Evolutionary conservation across 164 flowering plant genomes (phyloP), one percentile per base, ranked within the genome.

Genomic region (Hamamelis virginiana): DNA sequence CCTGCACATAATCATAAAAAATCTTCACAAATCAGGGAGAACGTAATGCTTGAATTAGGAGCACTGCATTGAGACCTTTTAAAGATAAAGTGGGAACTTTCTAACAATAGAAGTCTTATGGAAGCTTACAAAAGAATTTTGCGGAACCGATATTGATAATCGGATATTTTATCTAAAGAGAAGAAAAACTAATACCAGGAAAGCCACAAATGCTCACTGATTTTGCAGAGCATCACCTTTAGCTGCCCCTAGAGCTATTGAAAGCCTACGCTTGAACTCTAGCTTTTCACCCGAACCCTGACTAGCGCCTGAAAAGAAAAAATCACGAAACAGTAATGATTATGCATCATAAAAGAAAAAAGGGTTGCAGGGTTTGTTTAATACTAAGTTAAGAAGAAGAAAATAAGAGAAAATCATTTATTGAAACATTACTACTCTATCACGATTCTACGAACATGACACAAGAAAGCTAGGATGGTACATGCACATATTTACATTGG

Each of bases 141-240:
- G 67, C 22, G 22, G 51, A 72, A 70, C 67, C 71, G 18, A 66
- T 58, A 62, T 43, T 27, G 51, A 46, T 76, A 56, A 74, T 76
- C 25, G 25, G 59, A 59, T 68, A 68, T 66, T 67, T 62, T 60
- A 65, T 26, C 69, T 62, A 71, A 75, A 68, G 68, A 66, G 53
- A 80, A 72, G 75, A 81, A 76, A 81, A 82, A 76, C 78, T 66
- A 78, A 83, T 77, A 82, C 84, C 85, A 83, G 84, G 82, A 81
- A 85, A 86, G 86, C 86, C 81, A 81, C 77, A 82, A 87, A 87
- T 83, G 91, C 90, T 90, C 89, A 82, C 90, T 84, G 87, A 83
- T 87, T 89, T 85, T 84, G 89, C 86, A 89, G 81, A 87, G 78
- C 89, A 86, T 94, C 92, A 94, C 98, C 98, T 93, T 85, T 91